These are phyloP conservation scores for Penicillium aurantiogriseum DNA, from an alignment of 2,329 filamentous ascomycete genomes.

Conservation along the genomic window DNA sequence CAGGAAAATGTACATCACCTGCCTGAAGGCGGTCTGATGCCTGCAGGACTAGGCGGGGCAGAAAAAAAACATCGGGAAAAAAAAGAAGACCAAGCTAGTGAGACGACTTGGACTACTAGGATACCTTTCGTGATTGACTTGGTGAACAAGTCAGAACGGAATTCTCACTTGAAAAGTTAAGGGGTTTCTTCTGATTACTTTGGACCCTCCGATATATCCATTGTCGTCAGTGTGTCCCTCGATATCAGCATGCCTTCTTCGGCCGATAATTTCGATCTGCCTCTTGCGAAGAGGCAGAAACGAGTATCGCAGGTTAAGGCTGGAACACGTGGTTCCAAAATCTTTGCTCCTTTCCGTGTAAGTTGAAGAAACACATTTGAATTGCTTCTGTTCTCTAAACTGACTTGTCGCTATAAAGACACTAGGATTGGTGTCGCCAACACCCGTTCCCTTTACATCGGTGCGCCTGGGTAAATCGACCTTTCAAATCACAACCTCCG, in stretches of 20 bases:
- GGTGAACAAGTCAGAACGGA: not conserved
- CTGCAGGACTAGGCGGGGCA: conserved; percentile 8
- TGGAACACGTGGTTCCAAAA: conserved; percentile 61
- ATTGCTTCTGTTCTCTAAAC: conserved; percentile 8
- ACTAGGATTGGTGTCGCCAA: conserved; percentile 88
- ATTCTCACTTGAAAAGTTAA: not conserved
- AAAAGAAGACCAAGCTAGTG: conserved; percentile 5
- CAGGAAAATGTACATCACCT: not conserved
- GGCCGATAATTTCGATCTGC: conserved; percentile 57
- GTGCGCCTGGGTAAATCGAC: conserved; percentile 88
- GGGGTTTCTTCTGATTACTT: not conserved
- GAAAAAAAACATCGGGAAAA: conserved; percentile 10
- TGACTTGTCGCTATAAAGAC: conserved; percentile 59
- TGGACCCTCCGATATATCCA: not conserved
- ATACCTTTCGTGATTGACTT: not conserved
- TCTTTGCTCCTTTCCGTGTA: conserved; percentile 93
- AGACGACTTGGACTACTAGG: not conserved
- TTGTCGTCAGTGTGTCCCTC: not conserved
- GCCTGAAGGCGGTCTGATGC: conserved; percentile 1
- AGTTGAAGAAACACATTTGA: conserved; percentile 31
- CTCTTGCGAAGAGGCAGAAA: conserved; percentile 75
- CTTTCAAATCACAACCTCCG: conserved; percentile 95
- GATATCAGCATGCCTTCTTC: conserved; percentile 46
- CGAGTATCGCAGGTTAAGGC: conserved; percentile 44
- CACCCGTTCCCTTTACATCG: conserved; percentile 82